Conservation (phyloP, 2,329 filamentous ascomycete genomes). For the Fusarium subglutinans region DNA sequence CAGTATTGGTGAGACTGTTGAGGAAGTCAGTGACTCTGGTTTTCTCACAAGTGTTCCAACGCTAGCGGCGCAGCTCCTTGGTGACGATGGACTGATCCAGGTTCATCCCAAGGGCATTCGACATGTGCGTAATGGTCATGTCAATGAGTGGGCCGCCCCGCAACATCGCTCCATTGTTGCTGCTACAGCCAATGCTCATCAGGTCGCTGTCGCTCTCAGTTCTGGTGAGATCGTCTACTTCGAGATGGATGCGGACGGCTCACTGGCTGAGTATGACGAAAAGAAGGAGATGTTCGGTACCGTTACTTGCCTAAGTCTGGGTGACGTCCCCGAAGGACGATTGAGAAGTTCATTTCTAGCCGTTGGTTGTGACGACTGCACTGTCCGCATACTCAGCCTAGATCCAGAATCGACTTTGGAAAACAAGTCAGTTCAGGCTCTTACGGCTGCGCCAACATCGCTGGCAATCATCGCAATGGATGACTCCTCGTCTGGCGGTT, state of each 20-base stretch:
- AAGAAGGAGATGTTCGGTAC: constrained; percentile 95
- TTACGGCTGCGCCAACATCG: constrained; percentile 89
- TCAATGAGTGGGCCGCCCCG: constrained; percentile 94
- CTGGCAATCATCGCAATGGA: constrained; percentile 95
- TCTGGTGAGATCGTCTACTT: constrained; percentile 98
- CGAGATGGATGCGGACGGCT: constrained; percentile 93
- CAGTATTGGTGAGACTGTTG: constrained; percentile 95
- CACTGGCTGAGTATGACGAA: constrained; percentile 92
- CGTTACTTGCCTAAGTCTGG: constrained; percentile 93
- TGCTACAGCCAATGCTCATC: constrained; percentile 89
- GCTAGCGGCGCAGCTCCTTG: constrained; percentile 90
- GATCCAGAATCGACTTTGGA: constrained; percentile 91
- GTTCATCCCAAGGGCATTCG: constrained; percentile 97
- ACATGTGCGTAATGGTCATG: constrained; percentile 80
- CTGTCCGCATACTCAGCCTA: constrained; percentile 89
- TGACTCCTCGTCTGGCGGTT: constrained; percentile 88
- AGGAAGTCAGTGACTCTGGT: constrained; percentile 92
- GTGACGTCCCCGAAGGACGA: constrained; percentile 89
- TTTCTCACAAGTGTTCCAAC: constrained; percentile 91
- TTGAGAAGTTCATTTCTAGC: constrained; percentile 91
- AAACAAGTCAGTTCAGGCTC: constrained; percentile 91
- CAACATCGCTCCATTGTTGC: constrained; percentile 95
- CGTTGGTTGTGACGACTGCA: constrained; percentile 96
- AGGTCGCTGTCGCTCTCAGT: constrained; percentile 92
- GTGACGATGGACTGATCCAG: constrained; percentile 91